Base-by-base conservation (phyloP, 208 protist genomes). In the Leishmania braziliensis region DNA sequence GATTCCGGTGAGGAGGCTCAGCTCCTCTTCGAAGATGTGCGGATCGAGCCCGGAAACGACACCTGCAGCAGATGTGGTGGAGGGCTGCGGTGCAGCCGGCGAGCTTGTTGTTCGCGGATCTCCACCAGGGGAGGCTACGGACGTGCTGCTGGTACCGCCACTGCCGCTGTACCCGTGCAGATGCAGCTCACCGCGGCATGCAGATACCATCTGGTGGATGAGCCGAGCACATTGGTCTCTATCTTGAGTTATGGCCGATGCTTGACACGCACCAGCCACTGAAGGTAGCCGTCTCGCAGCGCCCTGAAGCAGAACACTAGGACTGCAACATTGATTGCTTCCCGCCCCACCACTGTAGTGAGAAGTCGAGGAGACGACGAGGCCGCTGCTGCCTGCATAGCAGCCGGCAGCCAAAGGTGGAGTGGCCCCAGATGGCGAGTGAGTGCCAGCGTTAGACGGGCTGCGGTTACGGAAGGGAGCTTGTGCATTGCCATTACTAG, bases 161-260 rank as follows among this genome's bases (percentile, higher is more conserved):
- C 65, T 70, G 36, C n/a, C 62, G 75, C 36, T 77, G 71, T 70
- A 66, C 26, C 78, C 72, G 70, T 87, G 77, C 39, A 92, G 73
- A 74, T 86, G 74, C 78, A 92, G 82, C 70, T 92, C 86, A 0
- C 78, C 77, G 10, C 84, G 89, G 51, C 89, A 78, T 9, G 84
- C 81, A 14, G 75, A 76, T 20, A 86, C 87, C 74, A 92, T 78
- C 36, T 81, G 84, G n/a, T 92, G 89, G n/a, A 92, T 81, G n/a
- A 92, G 80, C 14, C 86, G 83, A n/a, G 80, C 79, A 69, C 73
- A 88, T 66, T 88, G 84, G 33, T 92, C 89, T 51, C 78, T 56
- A 43, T 90, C 79, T 76, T 90, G 84, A 0, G 80, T 82, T 60
- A 92, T 76, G 68, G 78, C 80, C n/a, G 86, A 86, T 16, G 76